A percentile compares a stretch with the other conserved stretches of the same genome.
Evolutionary conservation across 345 rosid genomes (phyloP).

Genomic region (Mallotus nudiflorus): DNA sequence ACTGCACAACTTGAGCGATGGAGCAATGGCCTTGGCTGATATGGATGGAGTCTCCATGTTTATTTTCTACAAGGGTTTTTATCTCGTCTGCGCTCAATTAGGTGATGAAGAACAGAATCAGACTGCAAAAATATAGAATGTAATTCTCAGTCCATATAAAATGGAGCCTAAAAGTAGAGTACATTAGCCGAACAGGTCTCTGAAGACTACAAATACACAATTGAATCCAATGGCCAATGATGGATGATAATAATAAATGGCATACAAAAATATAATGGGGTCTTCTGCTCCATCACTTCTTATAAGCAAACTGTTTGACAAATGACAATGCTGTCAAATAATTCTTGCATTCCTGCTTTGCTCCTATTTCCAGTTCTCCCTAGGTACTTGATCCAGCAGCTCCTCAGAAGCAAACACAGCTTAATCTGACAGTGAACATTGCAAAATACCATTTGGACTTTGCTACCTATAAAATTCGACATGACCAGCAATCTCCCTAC

Average conservation of each 20-base stretch:
- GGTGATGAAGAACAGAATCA: too few relatives aligned
- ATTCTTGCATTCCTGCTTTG: background rate
- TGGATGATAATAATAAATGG: background rate
- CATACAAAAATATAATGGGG: background rate
- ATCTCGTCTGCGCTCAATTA: too few relatives aligned
- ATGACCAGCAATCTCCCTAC: conserved; percentile 85
- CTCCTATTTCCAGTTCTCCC: background rate
- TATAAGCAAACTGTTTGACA: background rate
- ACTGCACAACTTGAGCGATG: too few relatives aligned
- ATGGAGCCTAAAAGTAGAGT: background rate
- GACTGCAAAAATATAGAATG: too few relatives aligned
- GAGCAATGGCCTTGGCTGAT: too few relatives aligned
- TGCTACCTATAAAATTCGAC: conserved; percentile 65
- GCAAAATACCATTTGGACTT: background rate
- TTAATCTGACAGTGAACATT: background rate
- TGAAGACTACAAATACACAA: background rate
- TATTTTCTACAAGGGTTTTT: too few relatives aligned
- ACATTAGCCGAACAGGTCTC: background rate
- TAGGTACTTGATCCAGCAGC: background rate
- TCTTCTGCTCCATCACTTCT: background rate
- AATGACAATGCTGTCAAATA: background rate
- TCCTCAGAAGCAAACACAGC: background rate
- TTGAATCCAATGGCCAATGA: background rate
- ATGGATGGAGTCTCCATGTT: too few relatives aligned
- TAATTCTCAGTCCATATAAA: background rate